Conservation (phyloP, 768 basidiomycete species). For the Suillus discolor region DNA sequence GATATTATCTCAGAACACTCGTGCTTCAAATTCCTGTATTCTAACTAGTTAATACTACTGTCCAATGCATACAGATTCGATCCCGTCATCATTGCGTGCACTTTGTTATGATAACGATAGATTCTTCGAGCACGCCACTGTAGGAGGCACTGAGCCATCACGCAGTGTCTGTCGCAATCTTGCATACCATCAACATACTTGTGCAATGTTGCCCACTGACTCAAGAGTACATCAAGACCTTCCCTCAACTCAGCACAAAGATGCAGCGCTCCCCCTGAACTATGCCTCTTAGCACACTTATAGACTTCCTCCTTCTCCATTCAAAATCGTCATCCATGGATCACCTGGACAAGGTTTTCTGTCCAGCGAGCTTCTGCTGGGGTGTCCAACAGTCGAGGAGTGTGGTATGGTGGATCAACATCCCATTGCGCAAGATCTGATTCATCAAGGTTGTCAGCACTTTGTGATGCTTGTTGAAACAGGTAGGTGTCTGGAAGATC, state of each 20-base stretch:
- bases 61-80: not conserved
- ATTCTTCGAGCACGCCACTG: not conserved
- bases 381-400: not conserved
- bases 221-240: not conserved
- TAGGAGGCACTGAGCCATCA: not conserved
- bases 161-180: not conserved
- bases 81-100: not conserved
- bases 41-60: constrained; percentile 1
- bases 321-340: not conserved
- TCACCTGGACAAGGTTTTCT: not conserved
- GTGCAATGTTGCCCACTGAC: not conserved
- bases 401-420: constrained; percentile 4
- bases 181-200: not conserved
- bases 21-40: not conserved
- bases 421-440: constrained; percentile 8
- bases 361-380: not conserved
- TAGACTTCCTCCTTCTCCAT: not conserved
- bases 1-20: constrained; percentile 1
- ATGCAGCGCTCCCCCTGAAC: not conserved
- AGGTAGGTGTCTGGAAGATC: constrained; percentile 11
- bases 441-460: constrained; percentile 7
- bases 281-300: not conserved
- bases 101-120: not conserved
- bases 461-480: constrained; percentile 5
- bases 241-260: not conserved